Conservation (phyloP, 768 basidiomycete genomes). For the Saitozyma podzolica region DNA sequence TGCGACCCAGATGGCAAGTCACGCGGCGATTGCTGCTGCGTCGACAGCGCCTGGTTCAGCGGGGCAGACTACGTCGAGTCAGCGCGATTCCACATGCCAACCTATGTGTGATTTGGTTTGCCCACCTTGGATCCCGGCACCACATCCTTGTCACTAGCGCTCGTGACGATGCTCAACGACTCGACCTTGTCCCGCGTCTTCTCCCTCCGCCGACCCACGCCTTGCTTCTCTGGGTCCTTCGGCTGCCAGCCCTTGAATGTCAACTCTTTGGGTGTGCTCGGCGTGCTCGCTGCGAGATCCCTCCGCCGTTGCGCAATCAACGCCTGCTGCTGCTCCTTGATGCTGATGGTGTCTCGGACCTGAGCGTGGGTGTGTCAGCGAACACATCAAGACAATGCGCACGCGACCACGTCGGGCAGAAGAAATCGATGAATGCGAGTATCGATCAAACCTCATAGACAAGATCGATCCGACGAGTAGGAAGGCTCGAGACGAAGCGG, state of each 20-base stretch:
- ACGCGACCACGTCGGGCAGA: not conserved
- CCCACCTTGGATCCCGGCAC: slow-evolving; percentile 41
- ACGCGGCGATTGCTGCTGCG: slow-evolving; percentile 32
- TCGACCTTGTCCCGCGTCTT: slow-evolving; percentile 47
- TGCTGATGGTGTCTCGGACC: slow-evolving; percentile 45
- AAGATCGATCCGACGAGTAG: not conserved
- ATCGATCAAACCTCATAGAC: not conserved
- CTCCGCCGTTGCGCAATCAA: slow-evolving; percentile 43
- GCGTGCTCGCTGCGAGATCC: slow-evolving; percentile 31
- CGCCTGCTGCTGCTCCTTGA: slow-evolving; percentile 49
- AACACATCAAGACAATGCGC: not conserved
- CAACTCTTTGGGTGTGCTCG: slow-evolving; percentile 39
- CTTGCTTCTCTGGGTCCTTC: slow-evolving; percentile 27
- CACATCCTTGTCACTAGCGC: slow-evolving; percentile 30
- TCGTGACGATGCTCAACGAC: slow-evolving; percentile 40
- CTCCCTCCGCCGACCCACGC: slow-evolving; percentile 37
- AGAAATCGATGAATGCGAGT: not conserved
- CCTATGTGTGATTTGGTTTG: not conserved
- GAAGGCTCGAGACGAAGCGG: not conserved
- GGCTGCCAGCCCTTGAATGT: slow-evolving; percentile 48
- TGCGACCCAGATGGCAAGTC: slow-evolving; percentile 34
- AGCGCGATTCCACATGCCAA: not conserved
- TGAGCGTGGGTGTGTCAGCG: slow-evolving; percentile 9
- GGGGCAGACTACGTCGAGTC: slow-evolving; percentile 33
- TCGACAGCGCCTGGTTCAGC: slow-evolving; percentile 34